A percentile compares a stretch with the other conserved stretches of the same genome.
These are phyloP conservation scores for Penicillium nucicola DNA, from an alignment of 495 filamentous ascomycete species.

Conservation along the genomic window DNA sequence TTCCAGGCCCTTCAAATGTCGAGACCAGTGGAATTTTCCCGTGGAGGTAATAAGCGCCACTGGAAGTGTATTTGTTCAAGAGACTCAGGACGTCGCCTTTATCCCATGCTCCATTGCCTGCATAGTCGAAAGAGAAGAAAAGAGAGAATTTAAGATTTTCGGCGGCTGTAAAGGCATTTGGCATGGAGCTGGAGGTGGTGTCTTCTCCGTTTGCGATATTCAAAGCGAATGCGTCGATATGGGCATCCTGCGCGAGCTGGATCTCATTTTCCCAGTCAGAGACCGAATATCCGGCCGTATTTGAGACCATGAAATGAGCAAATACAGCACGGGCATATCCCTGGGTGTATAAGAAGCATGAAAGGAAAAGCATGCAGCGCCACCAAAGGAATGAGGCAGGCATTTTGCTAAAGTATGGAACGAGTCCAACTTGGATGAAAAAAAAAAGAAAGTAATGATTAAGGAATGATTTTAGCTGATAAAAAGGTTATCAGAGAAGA, in stretches of 20 bases:
- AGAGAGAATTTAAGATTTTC: conserved; percentile 54
- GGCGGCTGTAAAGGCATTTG: conserved; percentile 55
- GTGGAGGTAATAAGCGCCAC: no score
- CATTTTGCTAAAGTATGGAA: no score
- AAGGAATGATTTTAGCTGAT: no score
- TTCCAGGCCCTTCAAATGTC: conserved; percentile 65
- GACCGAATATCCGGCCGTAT: conserved; percentile 26
- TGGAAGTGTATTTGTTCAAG: no score
- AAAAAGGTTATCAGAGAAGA: no score
- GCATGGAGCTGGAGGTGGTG: conserved; percentile 36
- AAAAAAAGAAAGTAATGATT: no score
- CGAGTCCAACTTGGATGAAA: no score
- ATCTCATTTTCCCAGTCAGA: conserved; percentile 62
- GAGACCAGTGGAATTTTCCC: conserved; percentile 64
- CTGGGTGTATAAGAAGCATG: no score
- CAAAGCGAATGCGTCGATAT: conserved; percentile 71
- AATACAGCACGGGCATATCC: no score
- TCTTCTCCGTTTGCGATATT: conserved; percentile 61
- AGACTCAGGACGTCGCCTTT: conserved; percentile 38
- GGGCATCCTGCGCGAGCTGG: conserved; percentile 55
- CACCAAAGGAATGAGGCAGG: no score
- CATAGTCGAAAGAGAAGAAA: conserved; percentile 69
- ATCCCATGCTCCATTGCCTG: conserved; percentile 53
- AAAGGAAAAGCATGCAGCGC: no score
- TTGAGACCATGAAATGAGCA: no score